Conservation (phyloP, 176 grass and related monocot species). For the Carex cristatella region DNA sequence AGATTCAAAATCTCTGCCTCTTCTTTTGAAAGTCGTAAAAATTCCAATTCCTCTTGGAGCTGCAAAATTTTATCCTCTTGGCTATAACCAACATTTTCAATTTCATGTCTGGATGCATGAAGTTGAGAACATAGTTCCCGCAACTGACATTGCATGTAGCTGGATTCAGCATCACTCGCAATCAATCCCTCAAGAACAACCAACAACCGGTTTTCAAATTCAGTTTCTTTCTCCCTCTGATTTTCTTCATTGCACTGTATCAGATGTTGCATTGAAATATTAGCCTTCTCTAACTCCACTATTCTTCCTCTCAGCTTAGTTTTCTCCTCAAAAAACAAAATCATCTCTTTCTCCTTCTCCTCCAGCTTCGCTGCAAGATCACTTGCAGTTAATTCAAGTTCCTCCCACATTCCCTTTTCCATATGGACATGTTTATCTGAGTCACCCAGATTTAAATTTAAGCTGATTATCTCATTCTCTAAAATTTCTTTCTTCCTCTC, state of each 20-base stretch:
- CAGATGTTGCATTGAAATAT: conserved; percentile 60
- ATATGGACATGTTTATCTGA: background rate
- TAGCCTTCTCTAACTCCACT: conserved; percentile 46
- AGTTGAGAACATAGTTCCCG: conserved; percentile 37
- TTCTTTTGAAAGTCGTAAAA: conserved; percentile 47
- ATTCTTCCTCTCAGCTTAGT: conserved; percentile 46
- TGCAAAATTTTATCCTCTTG: conserved; percentile 62
- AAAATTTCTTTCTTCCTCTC: conserved; percentile 19
- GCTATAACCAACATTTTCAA: conserved; percentile 43
- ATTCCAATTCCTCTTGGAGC: conserved; percentile 51
- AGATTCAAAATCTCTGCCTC: conserved; percentile 69
- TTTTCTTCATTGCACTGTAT: conserved; percentile 56
- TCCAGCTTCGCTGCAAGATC: conserved; percentile 57
- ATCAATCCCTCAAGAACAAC: conserved; percentile 47
- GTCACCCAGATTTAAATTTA: conserved; percentile 29
- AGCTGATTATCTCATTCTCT: conserved; percentile 8
- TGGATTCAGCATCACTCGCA: conserved; percentile 63
- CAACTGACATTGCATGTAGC: conserved; percentile 53
- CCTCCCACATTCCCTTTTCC: conserved; percentile 51
- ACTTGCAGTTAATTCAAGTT: conserved; percentile 55
- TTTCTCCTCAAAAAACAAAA: conserved; percentile 69
- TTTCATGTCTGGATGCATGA: conserved; percentile 39
- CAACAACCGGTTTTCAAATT: conserved; percentile 51
- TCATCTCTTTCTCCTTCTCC: conserved; percentile 57
- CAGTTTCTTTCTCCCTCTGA: conserved; percentile 35